Conservation (phyloP, 2,329 filamentous ascomycete genomes). For the Erysiphe pulchra region DNA sequence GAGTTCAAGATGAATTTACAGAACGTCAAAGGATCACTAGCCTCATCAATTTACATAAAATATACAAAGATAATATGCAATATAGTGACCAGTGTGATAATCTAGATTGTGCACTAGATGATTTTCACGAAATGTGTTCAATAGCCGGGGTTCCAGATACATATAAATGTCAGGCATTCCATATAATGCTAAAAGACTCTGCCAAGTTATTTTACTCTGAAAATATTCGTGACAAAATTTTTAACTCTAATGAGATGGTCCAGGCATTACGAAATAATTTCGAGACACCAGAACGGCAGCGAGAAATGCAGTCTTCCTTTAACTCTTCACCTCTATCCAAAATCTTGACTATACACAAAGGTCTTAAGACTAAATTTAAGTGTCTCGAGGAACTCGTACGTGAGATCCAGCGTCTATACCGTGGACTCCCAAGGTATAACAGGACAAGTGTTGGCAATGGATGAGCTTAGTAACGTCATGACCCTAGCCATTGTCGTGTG, state of each 20-base stretch:
- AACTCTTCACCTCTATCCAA: not conserved
- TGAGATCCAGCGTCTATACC: not conserved
- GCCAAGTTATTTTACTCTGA: not conserved
- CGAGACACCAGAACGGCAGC: not conserved
- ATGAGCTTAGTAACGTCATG: too few species aligned
- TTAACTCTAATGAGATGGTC: not conserved
- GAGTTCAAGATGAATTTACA: too few species aligned
- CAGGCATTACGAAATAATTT: not conserved
- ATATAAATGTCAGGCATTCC: not conserved
- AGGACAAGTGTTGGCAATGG: not conserved
- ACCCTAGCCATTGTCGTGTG: too few species aligned
- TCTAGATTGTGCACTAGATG: too few species aligned
- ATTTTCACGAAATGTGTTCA: too few species aligned
- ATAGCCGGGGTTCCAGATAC: too few species aligned
- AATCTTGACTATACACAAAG: not conserved
- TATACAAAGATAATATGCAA: too few species aligned
- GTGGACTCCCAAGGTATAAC: not conserved
- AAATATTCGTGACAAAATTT: not conserved
- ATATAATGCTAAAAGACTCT: not conserved
- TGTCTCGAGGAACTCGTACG: too few species aligned
- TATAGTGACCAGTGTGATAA: too few species aligned
- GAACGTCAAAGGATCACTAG: too few species aligned
- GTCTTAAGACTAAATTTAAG: not conserved
- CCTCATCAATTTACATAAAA: too few species aligned
- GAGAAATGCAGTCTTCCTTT: not conserved